Evolutionary conservation across 306 rosid species (phyloP), one percentile per base, ranked within the genome.

Genomic region (Begonia loranthoides): DNA sequence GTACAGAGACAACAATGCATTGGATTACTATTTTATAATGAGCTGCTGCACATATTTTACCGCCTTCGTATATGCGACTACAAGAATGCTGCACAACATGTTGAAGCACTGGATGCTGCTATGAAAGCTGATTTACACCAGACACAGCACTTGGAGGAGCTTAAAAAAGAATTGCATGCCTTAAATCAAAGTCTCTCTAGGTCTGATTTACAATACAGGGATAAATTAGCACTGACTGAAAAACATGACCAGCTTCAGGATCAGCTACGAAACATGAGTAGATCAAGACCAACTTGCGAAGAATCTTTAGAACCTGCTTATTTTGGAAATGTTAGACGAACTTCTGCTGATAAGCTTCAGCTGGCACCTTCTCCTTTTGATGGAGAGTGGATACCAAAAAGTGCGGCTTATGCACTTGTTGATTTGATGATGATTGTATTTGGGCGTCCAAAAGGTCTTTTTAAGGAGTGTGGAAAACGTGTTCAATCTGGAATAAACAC

Each of bases 341-440:
- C 79, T 3, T 59, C 40, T 21, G 93, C 78, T 52, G 94, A 89
- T 72, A 89, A 82, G 75, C 97, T 89, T 68, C 78, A 67, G 71
- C 69, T 89, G 62, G 97, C 95, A 57, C 94, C 94, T 14, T 73
- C 86, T 59, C 95, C 97, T 33, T 77, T 89, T 55, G 95, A 85
- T 65, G 95, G 97, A 52, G 95, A 89, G 71, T 89, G 97, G 97
- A 82, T 89, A 53, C 97, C 95, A 51, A 89, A 82, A 78, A 80
- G 87, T 73, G 97, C 97, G 6, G 81, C 82, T 14, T 85, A 82
- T 72, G 97, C 87, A 60, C 73, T 89, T 13, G 94, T 85, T 62
- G 94, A 89, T 78, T 90, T 89, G 51, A 80, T 89, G 76, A 64
- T 74, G 41, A 83, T 89, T 57, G 69, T 86, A 47, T 76, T 80